Conservation (phyloP, 2,329 filamentous ascomycete genomes). For the Massarina eburnea region DNA sequence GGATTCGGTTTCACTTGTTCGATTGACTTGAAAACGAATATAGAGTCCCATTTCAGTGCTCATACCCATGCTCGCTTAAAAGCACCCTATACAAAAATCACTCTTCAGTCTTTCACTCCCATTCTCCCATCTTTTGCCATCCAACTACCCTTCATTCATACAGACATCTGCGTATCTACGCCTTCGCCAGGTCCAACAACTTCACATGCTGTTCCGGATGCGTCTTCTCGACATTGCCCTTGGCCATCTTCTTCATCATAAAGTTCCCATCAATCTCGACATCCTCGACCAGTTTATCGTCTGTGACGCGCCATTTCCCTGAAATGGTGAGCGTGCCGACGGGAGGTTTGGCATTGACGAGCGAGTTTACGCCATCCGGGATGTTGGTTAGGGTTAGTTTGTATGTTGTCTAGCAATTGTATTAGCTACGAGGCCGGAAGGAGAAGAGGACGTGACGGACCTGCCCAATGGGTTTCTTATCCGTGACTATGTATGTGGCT, state of each 20-base stretch:
- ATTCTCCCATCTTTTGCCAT: background rate
- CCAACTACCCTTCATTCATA: background rate
- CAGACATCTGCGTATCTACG: conserved; percentile 9
- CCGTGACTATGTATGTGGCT: conserved; percentile 41
- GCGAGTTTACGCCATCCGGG: conserved; percentile 35
- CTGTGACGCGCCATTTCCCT: conserved; percentile 41
- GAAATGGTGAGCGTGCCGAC: conserved; percentile 43
- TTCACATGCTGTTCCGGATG: conserved; percentile 41
- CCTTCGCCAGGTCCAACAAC: conserved; percentile 35
- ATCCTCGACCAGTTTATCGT: conserved; percentile 38
- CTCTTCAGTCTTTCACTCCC: too few species aligned
- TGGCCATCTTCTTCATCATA: conserved; percentile 47
- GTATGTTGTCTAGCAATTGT: conserved; percentile 38
- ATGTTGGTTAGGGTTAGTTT: conserved; percentile 44
- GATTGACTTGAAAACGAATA: too few species aligned
- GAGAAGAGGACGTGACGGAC: conserved; percentile 10
- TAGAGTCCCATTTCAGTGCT: too few species aligned
- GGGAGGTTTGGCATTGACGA: conserved; percentile 44
- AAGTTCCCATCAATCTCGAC: conserved; percentile 47
- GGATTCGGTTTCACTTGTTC: too few species aligned
- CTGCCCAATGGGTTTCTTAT: conserved; percentile 45
- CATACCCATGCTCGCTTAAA: too few species aligned
- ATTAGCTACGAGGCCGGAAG: background rate
- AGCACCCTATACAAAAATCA: too few species aligned
- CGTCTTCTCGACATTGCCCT: conserved; percentile 45